Base-by-base conservation (phyloP, 2,329 filamentous ascomycete species). In the Onygena corvina region DNA sequence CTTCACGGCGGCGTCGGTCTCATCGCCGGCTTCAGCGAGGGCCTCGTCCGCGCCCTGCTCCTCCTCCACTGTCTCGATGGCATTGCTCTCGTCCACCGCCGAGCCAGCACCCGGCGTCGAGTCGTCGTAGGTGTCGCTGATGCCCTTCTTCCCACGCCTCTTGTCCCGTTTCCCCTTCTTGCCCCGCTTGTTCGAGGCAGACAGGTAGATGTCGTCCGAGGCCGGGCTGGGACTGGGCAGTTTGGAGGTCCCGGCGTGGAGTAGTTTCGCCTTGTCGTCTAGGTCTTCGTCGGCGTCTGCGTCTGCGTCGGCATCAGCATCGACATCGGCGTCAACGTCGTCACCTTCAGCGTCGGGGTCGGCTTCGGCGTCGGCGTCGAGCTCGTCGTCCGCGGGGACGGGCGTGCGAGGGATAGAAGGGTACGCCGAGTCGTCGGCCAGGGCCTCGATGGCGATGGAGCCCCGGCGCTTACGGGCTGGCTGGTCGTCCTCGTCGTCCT, bases 1-100 rank as follows among this genome's bases (percentile, higher is more conserved):
- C 58, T 71, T 75, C n/a, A 68, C 65, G n/a, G 61, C 53, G 4
- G 63, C 64, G 47, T 72, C 70, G 20, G 61, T 61, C 46, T 69
- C 68, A 47, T 69, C 72, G 8, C 65, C 67, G 36, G 70, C 66
- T 18, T 74, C 73, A 20, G 57, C 65, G 20, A 62, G 70, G n/a
- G 59, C 66, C 45, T 68, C 71, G 40, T 65, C 65, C 11, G 69
- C 81, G 42, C 64, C 64, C 16, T 73, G 61, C 58, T 71, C 67
- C 50, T 71, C 67, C 50, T 70, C 69, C 8, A 67, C 68, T 50
- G 68, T 68, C 47, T 68, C 69, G 42, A 67, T 67, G 30, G 66
- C 65, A 44, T 66, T 64, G 25, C 62, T 61, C 48, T 70, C 25
- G n/a, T n/a, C 36, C 4, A 23, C 36, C 7, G 25, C 36, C 5